Evolutionary conservation across 768 basidiomycete genomes (phyloP), one percentile per base, ranked within the genome.

Genomic region (Agrocybe pediades): DNA sequence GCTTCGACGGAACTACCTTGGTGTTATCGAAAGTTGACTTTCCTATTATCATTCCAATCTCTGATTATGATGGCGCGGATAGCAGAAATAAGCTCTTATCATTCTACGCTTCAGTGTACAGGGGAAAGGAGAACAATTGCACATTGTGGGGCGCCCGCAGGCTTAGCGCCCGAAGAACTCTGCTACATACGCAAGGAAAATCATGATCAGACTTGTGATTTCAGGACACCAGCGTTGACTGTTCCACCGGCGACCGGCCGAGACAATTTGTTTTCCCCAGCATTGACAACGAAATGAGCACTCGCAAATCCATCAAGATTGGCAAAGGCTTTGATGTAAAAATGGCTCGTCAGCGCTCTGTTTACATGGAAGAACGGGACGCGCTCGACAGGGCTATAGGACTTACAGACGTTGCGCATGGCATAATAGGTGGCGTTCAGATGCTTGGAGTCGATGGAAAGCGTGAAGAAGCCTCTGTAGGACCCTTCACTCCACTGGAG

Each of bases 401-500:
- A 71, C 79, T 61, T 50, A 78, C 77, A 73, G 48, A 75, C 69
- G 61, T 80, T 71, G 24, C 65, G 60, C 78, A 84, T 82, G 1
- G 78, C 83, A 50, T 77, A 84, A 67, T 78, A 84, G 19, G 80
- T 80, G 19, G 83, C 79, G 24, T 71, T 77, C 42, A 80, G 61
- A 46, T 70, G 70, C 16, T 72, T 52, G n/a, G 79, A 59, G 58
- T 76, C 71, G 53, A 86, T 65, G 24, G 70, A 72, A 11, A 86
- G 68, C 29, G 82, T 80, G 68, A 82, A 84, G 68, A 84, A 86
- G 1, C 84, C 84, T 27, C 83, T 67, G 68, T 71, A 82, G 6
- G 78, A 81, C 7, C 77, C 82, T 65, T 85, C 83, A 53, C 79
- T 80, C 83, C 81, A 85, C 59, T 84, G 83, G 33, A 85, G 64